Base-by-base conservation (phyloP, 257 asterid genomes). In the Thymus quinquecostatus region DNA sequence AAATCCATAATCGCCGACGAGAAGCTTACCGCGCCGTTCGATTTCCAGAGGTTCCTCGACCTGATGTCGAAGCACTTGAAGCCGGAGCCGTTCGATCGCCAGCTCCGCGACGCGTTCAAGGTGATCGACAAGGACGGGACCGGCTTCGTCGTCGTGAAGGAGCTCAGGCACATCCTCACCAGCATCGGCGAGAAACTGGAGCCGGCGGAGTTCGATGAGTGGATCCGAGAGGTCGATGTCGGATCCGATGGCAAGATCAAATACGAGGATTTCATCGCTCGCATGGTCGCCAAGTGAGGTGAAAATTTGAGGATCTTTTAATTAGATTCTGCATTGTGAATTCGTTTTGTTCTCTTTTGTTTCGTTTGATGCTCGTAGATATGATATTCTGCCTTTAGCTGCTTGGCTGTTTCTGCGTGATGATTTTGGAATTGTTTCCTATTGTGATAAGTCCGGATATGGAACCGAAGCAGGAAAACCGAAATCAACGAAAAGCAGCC, bases 161-260 rank as follows among this genome's bases (percentile, higher is more conserved):
- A 93, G 81, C 98, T 93, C 75, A 87, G 89, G 90, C 98, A 93
- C 75, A 93, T 93, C 66, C 78, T 93, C 70, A 93, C 97, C 58
- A 90, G 92, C 75, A 93, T 90, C 64, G 97, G 98, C 27, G 98
- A 93, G 89, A 93, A 90, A 77, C 80, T 93, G 69, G 98, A 93
- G 83, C 92, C 94, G 3, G 89, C 95, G 10, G 98, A 93, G 82
- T 90, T 92, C 63, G 98, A 92, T 62, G 98, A 92, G 89, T 92
- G 98, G 98, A 92, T 92, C 96, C 96, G 98, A 4, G 98, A 92
- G 83, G 97, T 92, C 11, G 96, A 90, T 78, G 93, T 82, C 60
- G 98, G 96, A 80, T 86, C 98, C 64, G 98, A 92, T 77, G 98
- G 98, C 55, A 92, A 92, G 91, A 90, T 92, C 81, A 82, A 82